Evolutionary conservation across 1,284 basidiomycete genomes (phyloP).

Genomic region (Vanrija humicola): DNA sequence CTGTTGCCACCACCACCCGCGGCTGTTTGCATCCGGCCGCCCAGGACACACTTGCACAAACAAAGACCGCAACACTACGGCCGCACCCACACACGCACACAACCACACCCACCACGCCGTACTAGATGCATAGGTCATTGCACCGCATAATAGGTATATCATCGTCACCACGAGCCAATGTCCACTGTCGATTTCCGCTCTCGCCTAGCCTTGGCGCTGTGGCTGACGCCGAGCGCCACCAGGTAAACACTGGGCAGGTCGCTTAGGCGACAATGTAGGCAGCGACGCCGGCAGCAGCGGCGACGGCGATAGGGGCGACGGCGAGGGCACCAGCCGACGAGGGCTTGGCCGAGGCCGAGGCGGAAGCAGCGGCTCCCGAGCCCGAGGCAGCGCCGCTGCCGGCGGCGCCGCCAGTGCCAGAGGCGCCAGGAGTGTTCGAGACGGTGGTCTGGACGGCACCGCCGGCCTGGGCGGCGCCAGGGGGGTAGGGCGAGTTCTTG

Average conservation of each 20-base stretch:
- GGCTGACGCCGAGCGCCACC: background rate
- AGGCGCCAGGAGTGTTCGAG: background rate
- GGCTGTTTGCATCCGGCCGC: too few relatives aligned
- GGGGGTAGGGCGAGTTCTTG: constrained; percentile 60
- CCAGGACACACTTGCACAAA: too few relatives aligned
- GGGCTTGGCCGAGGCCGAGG: background rate
- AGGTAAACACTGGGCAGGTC: background rate
- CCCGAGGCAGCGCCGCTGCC: background rate
- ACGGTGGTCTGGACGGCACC: background rate
- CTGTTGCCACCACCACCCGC: too few relatives aligned
- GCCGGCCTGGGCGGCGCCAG: constrained; percentile 14
- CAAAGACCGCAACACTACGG: too few relatives aligned
- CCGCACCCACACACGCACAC: too few relatives aligned
- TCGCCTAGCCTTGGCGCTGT: background rate
- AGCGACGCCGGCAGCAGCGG: constrained; percentile 9
- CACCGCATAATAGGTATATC: background rate
- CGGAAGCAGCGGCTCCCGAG: background rate
- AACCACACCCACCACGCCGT: too few relatives aligned
- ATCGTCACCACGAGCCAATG: background rate
- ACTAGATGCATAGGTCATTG: background rate
- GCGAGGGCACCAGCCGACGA: background rate
- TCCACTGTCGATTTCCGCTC: background rate
- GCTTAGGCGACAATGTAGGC: constrained; percentile 10
- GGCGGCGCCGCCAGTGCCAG: background rate
- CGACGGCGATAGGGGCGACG: background rate